phyloP scores from a whole-genome alignment of 140 eudicot genomes.

The Senecio squalidus region DNA sequence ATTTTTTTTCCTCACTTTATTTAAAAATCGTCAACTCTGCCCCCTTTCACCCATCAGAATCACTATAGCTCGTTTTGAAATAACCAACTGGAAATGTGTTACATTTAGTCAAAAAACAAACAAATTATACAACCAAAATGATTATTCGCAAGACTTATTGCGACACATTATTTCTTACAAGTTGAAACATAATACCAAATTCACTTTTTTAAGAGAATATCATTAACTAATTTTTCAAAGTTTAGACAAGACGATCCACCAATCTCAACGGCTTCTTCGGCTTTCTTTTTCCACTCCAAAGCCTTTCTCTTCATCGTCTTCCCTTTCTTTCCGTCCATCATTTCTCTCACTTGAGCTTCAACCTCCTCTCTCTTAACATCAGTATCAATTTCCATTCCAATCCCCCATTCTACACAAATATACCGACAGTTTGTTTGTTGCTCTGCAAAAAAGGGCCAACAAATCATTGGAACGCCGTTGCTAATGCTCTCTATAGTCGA shows the following conservation, averaged over 20 bases:
- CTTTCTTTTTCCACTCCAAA: constrained; percentile 1
- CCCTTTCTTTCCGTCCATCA: constrained; percentile 1
- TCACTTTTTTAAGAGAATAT: not conserved
- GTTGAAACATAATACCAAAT: not conserved
- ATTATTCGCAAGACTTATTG: not conserved
- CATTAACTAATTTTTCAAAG: not conserved
- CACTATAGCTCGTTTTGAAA: too few relatives aligned
- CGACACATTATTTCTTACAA: not conserved
- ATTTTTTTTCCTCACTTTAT: too few relatives aligned
- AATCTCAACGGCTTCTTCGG: not conserved
- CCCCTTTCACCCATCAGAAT: too few relatives aligned
- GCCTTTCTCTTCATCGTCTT: not conserved
- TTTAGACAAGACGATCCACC: not conserved
- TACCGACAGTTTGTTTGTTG: not conserved
- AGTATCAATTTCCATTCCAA: not conserved
- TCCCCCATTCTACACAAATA: constrained; percentile 1
- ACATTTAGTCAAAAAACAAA: too few relatives aligned
- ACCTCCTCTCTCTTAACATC: not conserved
- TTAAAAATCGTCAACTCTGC: too few relatives aligned
- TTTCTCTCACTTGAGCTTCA: not conserved
- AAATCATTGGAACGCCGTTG: not conserved
- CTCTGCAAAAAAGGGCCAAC: not conserved
- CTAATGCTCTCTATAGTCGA: constrained; percentile 3
- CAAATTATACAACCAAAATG: too few relatives aligned
- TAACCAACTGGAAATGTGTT: too few relatives aligned